Percentiles rank a stretch among this genome's conserved stretches.
Conservation (phyloP, 768 basidiomycete genomes). For the Tylopilus rubrobrunneus region DNA sequence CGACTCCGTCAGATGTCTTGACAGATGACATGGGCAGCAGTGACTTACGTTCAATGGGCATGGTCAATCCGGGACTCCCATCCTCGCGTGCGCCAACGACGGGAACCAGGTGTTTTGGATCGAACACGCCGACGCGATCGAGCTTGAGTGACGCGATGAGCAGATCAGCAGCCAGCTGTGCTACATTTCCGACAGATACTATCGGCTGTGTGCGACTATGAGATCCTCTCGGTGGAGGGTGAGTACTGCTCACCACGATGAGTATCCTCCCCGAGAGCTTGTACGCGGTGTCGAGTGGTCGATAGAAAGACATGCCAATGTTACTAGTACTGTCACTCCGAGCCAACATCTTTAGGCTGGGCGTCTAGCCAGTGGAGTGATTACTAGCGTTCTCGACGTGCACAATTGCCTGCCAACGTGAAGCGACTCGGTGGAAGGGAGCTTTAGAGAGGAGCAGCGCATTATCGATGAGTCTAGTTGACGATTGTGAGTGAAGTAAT, state of each 20-base stretch:
- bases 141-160: constrained; percentile 65
- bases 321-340: no score
- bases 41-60: constrained; percentile 68
- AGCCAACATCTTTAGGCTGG: no score
- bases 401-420: no score
- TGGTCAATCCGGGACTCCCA: constrained; percentile 57
- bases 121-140: constrained; percentile 56
- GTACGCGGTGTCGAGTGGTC: constrained; percentile 20
- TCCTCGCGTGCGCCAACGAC: constrained; percentile 72
- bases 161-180: constrained; percentile 75
- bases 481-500: no score
- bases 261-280: constrained; percentile 28
- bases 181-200: constrained; percentile 77
- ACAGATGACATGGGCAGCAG: not conserved
- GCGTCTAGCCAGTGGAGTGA: no score
- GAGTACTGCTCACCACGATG: constrained; percentile 24
- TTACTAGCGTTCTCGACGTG: no score
- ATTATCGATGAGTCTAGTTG: no score
- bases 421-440: no score
- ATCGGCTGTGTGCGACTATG: constrained; percentile 45
- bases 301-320: constrained; percentile 30
- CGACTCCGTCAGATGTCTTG: not conserved
- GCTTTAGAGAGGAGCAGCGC: no score
- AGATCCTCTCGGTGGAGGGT: not conserved
- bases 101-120: constrained; percentile 61